phyloP scores from a whole-genome alignment of 805 yeast genomes.

The Lipomyces japonicus region DNA sequence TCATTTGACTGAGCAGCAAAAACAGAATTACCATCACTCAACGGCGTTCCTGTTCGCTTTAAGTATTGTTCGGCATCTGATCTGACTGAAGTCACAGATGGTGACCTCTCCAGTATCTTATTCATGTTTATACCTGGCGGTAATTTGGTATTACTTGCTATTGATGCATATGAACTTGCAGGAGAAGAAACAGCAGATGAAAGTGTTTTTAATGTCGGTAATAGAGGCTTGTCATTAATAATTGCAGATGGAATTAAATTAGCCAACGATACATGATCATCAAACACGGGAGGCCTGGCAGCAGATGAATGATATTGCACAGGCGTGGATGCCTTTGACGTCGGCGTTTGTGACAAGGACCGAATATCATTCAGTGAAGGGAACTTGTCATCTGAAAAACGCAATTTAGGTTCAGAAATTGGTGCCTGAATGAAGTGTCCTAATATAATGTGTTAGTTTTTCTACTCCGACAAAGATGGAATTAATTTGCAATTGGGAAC shows the following conservation, averaged over 20 bases:
- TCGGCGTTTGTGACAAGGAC: background rate
- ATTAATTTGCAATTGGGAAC: too few relatives aligned
- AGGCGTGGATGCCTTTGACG: background rate
- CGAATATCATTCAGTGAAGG: constrained; percentile 1
- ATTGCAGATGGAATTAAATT: background rate
- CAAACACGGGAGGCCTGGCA: background rate
- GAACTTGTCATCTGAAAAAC: background rate
- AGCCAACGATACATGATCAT: background rate
- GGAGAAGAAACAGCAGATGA: constrained; percentile 1
- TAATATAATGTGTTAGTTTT: too few relatives aligned
- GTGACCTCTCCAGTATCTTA: background rate
- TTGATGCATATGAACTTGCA: background rate
- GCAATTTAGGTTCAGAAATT: too few relatives aligned
- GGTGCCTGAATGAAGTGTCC: too few relatives aligned
- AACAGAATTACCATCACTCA: background rate
- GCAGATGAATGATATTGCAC: background rate
- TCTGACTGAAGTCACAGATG: background rate
- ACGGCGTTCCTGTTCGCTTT: background rate
- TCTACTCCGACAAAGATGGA: too few relatives aligned
- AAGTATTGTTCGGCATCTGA: background rate
- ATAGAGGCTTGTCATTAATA: too few relatives aligned
- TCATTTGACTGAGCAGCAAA: background rate
- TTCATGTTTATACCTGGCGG: background rate
- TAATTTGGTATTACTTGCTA: background rate
- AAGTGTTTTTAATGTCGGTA: background rate